Evolutionary conservation across 306 rosid genomes (phyloP).

Genomic region (Nissolia schottii): DNA sequence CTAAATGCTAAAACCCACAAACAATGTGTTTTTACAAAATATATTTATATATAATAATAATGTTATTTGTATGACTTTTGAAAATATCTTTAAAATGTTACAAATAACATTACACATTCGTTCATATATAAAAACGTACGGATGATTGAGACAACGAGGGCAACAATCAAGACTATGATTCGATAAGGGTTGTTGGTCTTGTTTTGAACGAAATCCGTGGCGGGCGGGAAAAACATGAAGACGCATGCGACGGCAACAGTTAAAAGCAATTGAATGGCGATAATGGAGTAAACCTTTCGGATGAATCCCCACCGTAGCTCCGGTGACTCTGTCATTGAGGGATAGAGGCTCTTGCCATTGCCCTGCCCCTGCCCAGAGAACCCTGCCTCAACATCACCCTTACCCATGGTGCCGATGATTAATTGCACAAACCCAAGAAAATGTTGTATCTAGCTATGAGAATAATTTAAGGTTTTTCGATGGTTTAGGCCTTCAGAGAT

Average conservation of each 20-base stretch:
- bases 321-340: slow-evolving; percentile 40
- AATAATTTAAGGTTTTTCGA: background rate
- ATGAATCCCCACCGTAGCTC: slow-evolving; percentile 56
- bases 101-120: too few species aligned
- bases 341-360: slow-evolving; percentile 2
- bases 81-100: too few species aligned
- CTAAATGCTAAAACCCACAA: too few species aligned
- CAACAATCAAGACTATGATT: too few species aligned
- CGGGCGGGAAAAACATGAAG: slow-evolving; percentile 25
- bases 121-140: too few species aligned
- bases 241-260: slow-evolving; percentile 25
- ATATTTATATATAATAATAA: too few species aligned
- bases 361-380: background rate
- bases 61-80: too few species aligned
- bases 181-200: too few species aligned
- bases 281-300: slow-evolving; percentile 44
- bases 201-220: slow-evolving; percentile 10
- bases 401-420: slow-evolving; percentile 9
- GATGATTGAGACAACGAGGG: slow-evolving; percentile 21
- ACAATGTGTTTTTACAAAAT: too few species aligned
- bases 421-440: background rate
- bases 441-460: background rate
- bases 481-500: background rate
- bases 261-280: slow-evolving; percentile 35
- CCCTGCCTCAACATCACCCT: slow-evolving; percentile 34